Evolutionary conservation across 2,329 filamentous ascomycete species (phyloP).

Genomic region (Pseudocercospora vitis): DNA sequence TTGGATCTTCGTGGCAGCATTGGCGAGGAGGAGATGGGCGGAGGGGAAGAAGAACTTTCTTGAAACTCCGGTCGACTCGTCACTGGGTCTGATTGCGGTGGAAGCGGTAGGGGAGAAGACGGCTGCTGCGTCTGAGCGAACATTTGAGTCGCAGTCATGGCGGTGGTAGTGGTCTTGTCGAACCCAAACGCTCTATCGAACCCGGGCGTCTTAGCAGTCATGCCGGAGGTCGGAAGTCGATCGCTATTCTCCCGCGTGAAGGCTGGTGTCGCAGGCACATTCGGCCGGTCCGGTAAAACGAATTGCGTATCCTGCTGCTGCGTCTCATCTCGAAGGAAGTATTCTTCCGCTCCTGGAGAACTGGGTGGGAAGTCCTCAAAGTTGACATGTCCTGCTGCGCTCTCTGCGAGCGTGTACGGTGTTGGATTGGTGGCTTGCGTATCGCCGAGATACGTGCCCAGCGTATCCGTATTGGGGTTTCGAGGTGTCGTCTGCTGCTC

Average conservation of each 20-base stretch:
- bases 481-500: conserved; percentile 9
- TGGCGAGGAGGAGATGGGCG: conserved; percentile 35
- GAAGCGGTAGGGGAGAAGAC: conserved; percentile 45
- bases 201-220: conserved; percentile 44
- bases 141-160: conserved; percentile 47
- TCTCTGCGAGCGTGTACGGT: conserved; percentile 2
- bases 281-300: conserved; percentile 30
- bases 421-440: conserved; percentile 19
- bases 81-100: conserved; percentile 44
- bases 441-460: conserved; percentile 20
- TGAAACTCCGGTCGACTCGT: conserved; percentile 41
- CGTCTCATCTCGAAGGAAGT: conserved; percentile 17
- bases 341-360: too few species aligned
- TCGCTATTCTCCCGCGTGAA: conserved; percentile 31
- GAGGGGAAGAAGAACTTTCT: background rate
- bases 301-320: conserved; percentile 30
- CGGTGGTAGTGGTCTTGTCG: conserved; percentile 26
- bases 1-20: conserved; percentile 33
- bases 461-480: conserved; percentile 17
- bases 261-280: conserved; percentile 44
- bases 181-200: conserved; percentile 43
- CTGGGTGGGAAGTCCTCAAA: conserved; percentile 20
- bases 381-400: conserved; percentile 18
- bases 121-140: conserved; percentile 49
- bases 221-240: conserved; percentile 43